Evolutionary conservation across 2,329 filamentous ascomycete species (phyloP).

Genomic region (Paecilomyces formosus): DNA sequence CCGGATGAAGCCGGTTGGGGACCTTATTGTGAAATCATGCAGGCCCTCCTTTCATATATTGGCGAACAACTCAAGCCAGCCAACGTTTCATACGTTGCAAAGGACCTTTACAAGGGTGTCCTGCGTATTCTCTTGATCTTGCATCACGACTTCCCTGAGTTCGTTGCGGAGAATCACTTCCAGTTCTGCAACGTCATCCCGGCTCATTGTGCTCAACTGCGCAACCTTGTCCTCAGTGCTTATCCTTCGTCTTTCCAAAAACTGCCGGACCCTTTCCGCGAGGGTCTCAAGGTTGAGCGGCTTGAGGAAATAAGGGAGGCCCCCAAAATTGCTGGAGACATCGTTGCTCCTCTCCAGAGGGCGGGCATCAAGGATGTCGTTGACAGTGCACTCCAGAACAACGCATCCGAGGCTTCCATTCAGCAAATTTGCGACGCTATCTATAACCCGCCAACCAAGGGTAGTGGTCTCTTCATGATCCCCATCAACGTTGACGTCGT

Average conservation of each 20-base stretch:
- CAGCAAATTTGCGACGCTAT: constrained; percentile 70
- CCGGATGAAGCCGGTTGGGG: constrained; percentile 67
- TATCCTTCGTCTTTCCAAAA: constrained; percentile 64
- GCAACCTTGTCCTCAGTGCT: constrained; percentile 80
- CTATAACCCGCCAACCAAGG: constrained; percentile 49
- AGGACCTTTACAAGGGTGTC: constrained; percentile 77
- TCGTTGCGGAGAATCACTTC: constrained; percentile 79
- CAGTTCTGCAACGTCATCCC: constrained; percentile 75
- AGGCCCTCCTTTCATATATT: constrained; percentile 64
- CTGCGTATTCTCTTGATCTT: constrained; percentile 77
- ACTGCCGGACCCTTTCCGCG: constrained; percentile 64
- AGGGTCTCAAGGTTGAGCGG: constrained; percentile 67
- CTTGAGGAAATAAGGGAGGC: constrained; percentile 65
- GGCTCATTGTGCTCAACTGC: constrained; percentile 74
- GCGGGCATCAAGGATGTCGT: constrained; percentile 48
- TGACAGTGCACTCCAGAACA: constrained; percentile 45
- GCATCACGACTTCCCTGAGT: constrained; percentile 92
- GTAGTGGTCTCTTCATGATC: constrained; percentile 59
- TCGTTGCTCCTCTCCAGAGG: constrained; percentile 40
- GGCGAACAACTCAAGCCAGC: constrained; percentile 71
- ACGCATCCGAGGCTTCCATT: constrained; percentile 60
- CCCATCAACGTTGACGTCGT: constrained; percentile 61
- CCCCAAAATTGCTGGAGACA: constrained; percentile 59
- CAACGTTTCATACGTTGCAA: constrained; percentile 61
- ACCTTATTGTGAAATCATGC: constrained; percentile 64